phyloP scores from a whole-genome alignment of 352 stramenopile species.

The Globisporangium echinulatum region DNA sequence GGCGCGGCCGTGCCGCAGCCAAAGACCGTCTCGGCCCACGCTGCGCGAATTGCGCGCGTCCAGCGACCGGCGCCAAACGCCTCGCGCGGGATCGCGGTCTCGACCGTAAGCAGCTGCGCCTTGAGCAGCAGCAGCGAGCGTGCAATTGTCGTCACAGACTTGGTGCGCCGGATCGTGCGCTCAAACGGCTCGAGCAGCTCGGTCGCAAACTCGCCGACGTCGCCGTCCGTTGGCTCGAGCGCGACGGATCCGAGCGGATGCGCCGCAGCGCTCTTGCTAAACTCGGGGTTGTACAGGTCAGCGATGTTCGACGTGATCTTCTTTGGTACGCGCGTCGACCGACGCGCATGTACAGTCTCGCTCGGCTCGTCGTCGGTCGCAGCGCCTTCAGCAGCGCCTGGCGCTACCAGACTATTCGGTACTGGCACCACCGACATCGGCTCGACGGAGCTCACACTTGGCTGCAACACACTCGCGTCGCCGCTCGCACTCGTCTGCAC shows the following conservation, averaged over 20 bases:
- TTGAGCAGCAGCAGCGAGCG: slow-evolving; percentile 45
- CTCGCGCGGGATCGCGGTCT: slow-evolving; percentile 71
- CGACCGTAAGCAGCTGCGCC: slow-evolving; percentile 61
- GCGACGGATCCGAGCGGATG: slow-evolving; percentile 6
- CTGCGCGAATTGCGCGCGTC: slow-evolving; percentile 51
- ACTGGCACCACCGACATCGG: not conserved
- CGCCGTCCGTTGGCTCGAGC: slow-evolving; percentile 53
- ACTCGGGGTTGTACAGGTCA: slow-evolving; percentile 71
- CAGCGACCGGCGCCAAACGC: slow-evolving; percentile 74
- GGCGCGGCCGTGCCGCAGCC: slow-evolving; percentile 35
- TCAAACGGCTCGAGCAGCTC: slow-evolving; percentile 59
- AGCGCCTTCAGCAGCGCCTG: not conserved
- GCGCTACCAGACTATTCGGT: no score
- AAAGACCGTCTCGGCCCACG: slow-evolving; percentile 73
- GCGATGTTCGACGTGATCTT: slow-evolving; percentile 77
- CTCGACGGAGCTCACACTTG: no score
- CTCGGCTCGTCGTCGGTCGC: slow-evolving; percentile 1
- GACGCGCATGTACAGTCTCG: slow-evolving; percentile 19
- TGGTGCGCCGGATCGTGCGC: slow-evolving; percentile 40
- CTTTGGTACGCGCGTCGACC: slow-evolving; percentile 59
- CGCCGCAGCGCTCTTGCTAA: slow-evolving; percentile 25
- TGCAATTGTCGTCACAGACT: slow-evolving; percentile 24
- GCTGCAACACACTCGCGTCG: not conserved
- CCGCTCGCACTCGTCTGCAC: slow-evolving; percentile 6
- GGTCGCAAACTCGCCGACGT: slow-evolving; percentile 63